Percentiles rank a stretch among this genome's conserved stretches.
These are phyloP conservation scores for Echites panduratus DNA, from an alignment of 257 asterid genomes.

Conservation along the genomic window DNA sequence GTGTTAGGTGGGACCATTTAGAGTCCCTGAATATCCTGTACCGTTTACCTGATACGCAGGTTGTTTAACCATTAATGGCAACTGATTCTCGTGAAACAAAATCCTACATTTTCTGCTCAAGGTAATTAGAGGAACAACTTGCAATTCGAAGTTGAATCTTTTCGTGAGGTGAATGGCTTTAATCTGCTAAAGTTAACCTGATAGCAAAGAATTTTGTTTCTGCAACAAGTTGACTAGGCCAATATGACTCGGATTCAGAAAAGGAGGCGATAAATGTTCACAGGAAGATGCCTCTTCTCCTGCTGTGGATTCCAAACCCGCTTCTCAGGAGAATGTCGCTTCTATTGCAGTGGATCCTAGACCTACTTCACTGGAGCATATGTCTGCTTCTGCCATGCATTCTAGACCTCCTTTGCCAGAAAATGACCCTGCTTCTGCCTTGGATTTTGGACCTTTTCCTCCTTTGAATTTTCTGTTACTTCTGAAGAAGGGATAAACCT, in stretches of 20 bases:
- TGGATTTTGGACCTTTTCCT: slow-evolving; percentile 9
- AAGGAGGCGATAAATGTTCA: neutral
- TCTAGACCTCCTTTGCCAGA: neutral
- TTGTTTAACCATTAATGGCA: no score
- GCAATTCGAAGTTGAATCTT: no score
- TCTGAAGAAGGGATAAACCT: slow-evolving; percentile 32
- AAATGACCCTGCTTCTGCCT: slow-evolving; percentile 15
- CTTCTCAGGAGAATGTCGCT: neutral
- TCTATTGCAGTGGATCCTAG: neutral
- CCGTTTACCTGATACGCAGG: slow-evolving; percentile 6
- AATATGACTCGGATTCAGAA: slow-evolving; percentile 9
- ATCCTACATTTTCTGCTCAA: no score
- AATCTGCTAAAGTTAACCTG: neutral
- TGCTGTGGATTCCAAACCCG: neutral
- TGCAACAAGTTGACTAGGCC: neutral
- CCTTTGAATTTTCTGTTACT: slow-evolving; percentile 27
- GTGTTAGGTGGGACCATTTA: neutral
- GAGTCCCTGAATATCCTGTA: neutral
- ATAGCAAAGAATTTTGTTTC: neutral
- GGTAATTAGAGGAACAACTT: neutral
- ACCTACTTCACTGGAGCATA: neutral
- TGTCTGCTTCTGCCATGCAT: neutral
- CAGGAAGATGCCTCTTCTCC: slow-evolving; percentile 12
- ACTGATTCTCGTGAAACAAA: slow-evolving; percentile 2
- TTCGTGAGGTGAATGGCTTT: no score